A percentile compares a stretch with the other conserved stretches of the same genome.
phyloP scores from a whole-genome alignment of 2,329 filamentous ascomycete genomes.

The Trichoderma lentiforme region DNA sequence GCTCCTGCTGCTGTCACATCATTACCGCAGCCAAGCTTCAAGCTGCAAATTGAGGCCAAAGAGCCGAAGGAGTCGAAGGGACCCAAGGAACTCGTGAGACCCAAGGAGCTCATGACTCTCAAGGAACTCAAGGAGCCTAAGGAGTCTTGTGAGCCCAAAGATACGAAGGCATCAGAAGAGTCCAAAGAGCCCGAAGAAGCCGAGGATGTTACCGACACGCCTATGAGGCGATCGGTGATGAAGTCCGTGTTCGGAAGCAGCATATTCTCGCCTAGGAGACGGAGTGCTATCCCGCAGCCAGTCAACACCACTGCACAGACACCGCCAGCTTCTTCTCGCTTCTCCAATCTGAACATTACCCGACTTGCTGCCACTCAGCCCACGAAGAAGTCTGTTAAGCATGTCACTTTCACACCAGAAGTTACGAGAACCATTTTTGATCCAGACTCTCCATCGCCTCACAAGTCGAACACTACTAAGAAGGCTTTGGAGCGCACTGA shows the following conservation, averaged over 20 bases:
- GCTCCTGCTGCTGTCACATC: slow-evolving; percentile 38
- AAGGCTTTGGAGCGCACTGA: background rate
- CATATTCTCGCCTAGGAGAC: slow-evolving; percentile 18
- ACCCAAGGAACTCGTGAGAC: background rate
- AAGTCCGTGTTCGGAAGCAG: slow-evolving; percentile 5
- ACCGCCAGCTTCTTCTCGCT: slow-evolving; percentile 42
- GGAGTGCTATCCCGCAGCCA: slow-evolving; percentile 49
- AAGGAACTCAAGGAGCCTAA: slow-evolving; percentile 24
- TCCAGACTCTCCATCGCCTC: slow-evolving; percentile 55
- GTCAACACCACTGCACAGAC: slow-evolving; percentile 42
- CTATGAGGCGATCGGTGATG: slow-evolving; percentile 37
- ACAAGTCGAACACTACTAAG: slow-evolving; percentile 44
- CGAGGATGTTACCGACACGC: slow-evolving; percentile 40
- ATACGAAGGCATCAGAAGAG: background rate
- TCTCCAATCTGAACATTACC: slow-evolving; percentile 51
- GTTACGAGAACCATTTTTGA: slow-evolving; percentile 49
- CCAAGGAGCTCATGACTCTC: no score
- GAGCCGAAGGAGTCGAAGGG: background rate
- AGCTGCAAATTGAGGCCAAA: slow-evolving; percentile 18
- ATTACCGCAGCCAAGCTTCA: slow-evolving; percentile 45
- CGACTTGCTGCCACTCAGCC: slow-evolving; percentile 60
- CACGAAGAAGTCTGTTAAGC: slow-evolving; percentile 64
- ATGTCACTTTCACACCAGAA: slow-evolving; percentile 75
- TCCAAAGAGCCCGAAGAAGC: slow-evolving; percentile 27
- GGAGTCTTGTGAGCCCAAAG: background rate